Conservation (phyloP, 2,329 filamentous ascomycete genomes). For the Aspergillus novoparasiticus region DNA sequence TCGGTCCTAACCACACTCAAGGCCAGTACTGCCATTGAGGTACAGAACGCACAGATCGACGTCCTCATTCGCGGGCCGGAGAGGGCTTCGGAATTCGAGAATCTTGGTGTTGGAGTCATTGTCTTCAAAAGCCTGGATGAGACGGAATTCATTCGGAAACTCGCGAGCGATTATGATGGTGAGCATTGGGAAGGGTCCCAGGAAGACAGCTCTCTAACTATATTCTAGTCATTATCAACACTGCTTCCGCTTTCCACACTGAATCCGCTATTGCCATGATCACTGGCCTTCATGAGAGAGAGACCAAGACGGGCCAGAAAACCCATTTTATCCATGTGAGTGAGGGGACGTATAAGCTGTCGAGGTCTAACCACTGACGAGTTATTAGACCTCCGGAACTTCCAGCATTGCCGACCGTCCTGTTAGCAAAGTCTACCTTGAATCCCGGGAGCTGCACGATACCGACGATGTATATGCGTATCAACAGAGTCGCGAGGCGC, state of each 20-base stretch:
- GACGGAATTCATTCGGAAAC: slow-evolving; percentile 6
- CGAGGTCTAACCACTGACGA: neutral
- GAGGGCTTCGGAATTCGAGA: slow-evolving; percentile 3
- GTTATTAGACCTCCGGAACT: slow-evolving; percentile 4
- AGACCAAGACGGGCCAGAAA: slow-evolving; percentile 35
- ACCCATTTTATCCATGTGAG: slow-evolving; percentile 46
- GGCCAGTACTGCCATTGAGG: neutral
- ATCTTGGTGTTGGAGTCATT: slow-evolving; percentile 12
- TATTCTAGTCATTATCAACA: slow-evolving; percentile 45
- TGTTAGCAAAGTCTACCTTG: slow-evolving; percentile 33
- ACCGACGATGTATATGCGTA: slow-evolving; percentile 49
- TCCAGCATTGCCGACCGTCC: slow-evolving; percentile 44
- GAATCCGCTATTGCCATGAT: slow-evolving; percentile 46
- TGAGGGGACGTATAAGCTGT: too few relatives aligned
- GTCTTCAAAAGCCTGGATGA: slow-evolving; percentile 20
- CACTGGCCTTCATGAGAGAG: slow-evolving; percentile 44
- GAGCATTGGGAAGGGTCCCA: neutral
- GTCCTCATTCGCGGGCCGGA: slow-evolving; percentile 14
- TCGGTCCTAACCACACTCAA: neutral
- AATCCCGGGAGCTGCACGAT: slow-evolving; percentile 45
- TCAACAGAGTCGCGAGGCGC: slow-evolving; percentile 40
- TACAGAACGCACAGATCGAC: slow-evolving; percentile 4
- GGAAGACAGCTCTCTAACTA: neutral
- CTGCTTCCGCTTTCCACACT: slow-evolving; percentile 44
- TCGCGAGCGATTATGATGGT: slow-evolving; percentile 19